These are phyloP conservation scores for Avena eriantha DNA, from an alignment of 176 grass and related monocot species.

Conservation along the genomic window DNA sequence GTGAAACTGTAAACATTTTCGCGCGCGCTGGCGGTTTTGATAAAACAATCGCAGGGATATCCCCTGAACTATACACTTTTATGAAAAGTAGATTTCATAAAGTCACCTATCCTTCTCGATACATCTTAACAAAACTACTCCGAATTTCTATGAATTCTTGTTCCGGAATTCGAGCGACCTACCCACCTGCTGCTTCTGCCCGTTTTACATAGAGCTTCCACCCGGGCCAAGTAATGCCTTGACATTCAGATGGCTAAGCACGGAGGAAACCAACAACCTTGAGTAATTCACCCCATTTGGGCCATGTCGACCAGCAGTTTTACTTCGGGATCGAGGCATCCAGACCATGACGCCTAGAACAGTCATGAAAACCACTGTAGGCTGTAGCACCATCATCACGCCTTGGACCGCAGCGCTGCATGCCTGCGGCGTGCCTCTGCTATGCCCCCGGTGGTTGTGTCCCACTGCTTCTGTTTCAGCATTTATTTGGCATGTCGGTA, in stretches of 20 bases:
- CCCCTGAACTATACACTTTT: not conserved
- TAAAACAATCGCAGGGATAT: not conserved
- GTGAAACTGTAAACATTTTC: slow-evolving; percentile 14
- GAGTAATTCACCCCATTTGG: not conserved
- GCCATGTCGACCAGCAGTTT: not conserved
- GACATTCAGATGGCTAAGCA: not conserved
- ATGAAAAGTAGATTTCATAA: not conserved
- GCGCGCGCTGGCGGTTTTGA: not conserved
- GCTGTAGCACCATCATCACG: not conserved
- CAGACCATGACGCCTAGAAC: not conserved
- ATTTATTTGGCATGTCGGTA: not conserved
- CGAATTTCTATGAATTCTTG: not conserved
- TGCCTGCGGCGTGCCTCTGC: not conserved
- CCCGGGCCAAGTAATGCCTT: not conserved
- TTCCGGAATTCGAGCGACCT: not conserved
- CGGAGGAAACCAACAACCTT: not conserved
- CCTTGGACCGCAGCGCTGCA: not conserved
- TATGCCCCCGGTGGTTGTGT: not conserved
- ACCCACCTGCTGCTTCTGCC: not conserved
- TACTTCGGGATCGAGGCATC: not conserved
- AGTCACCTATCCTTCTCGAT: not conserved
- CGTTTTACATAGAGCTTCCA: not conserved
- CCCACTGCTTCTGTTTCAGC: not conserved
- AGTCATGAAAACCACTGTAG: not conserved
- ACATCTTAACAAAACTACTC: not conserved